Evolutionary conservation across 345 rosid species (phyloP).

Genomic region (Garcia nutans): DNA sequence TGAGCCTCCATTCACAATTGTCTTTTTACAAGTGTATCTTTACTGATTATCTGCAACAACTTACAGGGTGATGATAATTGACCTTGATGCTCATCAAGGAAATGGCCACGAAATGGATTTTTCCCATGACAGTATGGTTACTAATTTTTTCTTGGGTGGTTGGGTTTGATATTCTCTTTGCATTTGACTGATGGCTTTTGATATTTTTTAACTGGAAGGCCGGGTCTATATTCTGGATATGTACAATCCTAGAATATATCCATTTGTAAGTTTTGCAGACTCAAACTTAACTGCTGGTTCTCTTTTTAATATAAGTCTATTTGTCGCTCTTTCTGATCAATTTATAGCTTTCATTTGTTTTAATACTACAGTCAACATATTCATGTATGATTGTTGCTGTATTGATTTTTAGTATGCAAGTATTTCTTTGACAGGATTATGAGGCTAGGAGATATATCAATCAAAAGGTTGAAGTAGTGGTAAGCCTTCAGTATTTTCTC

Average conservation of each 20-base stretch:
- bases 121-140: constrained; percentile 61
- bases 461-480: constrained; percentile 81
- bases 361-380: neutral
- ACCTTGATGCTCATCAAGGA: constrained; percentile 99
- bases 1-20: constrained; percentile 3
- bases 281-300: constrained; percentile 12
- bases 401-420: neutral
- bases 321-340: constrained; percentile 2
- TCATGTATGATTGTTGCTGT: constrained; percentile 5
- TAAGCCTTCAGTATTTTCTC: constrained; percentile 29
- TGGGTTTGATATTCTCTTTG: constrained; percentile 13
- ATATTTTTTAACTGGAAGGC: constrained; percentile 40
- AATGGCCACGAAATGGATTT: constrained; percentile 96
- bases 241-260: constrained; percentile 88
- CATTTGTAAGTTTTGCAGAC: constrained; percentile 57
- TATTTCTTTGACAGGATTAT: constrained; percentile 50
- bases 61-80: constrained; percentile 88
- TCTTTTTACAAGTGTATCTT: constrained; percentile 4
- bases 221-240: constrained; percentile 84
- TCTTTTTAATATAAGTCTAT: neutral
- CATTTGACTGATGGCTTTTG: constrained; percentile 17
- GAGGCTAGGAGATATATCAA: constrained; percentile 67
- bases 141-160: constrained; percentile 5
- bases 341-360: constrained; percentile 11
- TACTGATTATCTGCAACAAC: constrained; percentile 21